phyloP scores from a whole-genome alignment of 2,329 filamentous ascomycete species.

The Clonostachys solani region DNA sequence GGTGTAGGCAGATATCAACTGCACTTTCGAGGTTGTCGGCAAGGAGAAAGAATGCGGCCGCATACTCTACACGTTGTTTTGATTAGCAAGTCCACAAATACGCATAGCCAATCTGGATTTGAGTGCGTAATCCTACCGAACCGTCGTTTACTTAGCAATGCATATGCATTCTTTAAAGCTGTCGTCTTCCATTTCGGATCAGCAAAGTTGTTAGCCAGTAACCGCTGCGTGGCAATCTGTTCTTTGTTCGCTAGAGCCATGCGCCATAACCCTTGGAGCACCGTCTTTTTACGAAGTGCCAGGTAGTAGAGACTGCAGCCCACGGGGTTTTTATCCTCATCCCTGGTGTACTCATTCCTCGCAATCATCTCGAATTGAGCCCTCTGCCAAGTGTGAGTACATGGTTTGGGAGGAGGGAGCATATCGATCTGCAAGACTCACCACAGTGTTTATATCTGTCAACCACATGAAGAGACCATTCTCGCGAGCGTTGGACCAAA shows the following conservation, averaged over 20 bases:
- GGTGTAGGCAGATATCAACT: conserved; percentile 79
- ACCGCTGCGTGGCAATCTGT: conserved; percentile 71
- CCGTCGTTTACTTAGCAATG: conserved; percentile 81
- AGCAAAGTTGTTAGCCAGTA: conserved; percentile 87
- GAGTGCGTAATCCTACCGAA: conserved; percentile 52
- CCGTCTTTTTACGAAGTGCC: conserved; percentile 83
- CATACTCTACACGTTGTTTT: conserved; percentile 67
- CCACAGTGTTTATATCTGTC: conserved; percentile 69
- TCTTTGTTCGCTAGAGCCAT: conserved; percentile 90
- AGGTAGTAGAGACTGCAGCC: conserved; percentile 91
- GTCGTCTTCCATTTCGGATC: conserved; percentile 84
- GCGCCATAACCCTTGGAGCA: conserved; percentile 88
- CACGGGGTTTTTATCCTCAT: conserved; percentile 82
- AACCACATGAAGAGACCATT: conserved; percentile 96
- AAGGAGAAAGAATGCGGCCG: conserved; percentile 91
- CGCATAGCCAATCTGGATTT: background rate
- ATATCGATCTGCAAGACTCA: conserved; percentile 36
- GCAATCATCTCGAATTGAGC: conserved; percentile 86
- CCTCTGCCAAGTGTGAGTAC: conserved; percentile 13
- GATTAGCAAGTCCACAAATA: background rate
- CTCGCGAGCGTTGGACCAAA: conserved; percentile 82
- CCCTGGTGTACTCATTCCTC: conserved; percentile 87
- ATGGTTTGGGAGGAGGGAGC: background rate
- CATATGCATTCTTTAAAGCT: conserved; percentile 94
- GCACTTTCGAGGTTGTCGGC: conserved; percentile 83